Conservation (phyloP, 106 monocot genomes). For the Acorus calamus region DNA sequence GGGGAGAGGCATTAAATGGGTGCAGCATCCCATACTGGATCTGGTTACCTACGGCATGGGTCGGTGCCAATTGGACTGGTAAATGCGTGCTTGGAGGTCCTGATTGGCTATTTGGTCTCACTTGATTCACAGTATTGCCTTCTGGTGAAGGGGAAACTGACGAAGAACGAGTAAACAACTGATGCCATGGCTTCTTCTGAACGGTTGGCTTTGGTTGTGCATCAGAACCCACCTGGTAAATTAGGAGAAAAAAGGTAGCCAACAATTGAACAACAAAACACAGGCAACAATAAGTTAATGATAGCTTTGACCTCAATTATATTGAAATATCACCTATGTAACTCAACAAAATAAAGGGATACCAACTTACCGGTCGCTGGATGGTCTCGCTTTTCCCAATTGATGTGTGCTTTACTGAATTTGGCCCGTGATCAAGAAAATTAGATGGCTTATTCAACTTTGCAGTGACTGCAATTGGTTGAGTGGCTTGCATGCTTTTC, state of each 20-base stretch:
- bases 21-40: slow-evolving; percentile 16
- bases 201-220: slow-evolving; percentile 19
- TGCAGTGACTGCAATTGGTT: too few relatives aligned
- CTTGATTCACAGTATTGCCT: slow-evolving; percentile 6
- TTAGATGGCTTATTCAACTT: too few relatives aligned
- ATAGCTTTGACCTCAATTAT: neutral
- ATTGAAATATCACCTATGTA: neutral
- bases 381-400: neutral
- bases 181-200: slow-evolving; percentile 85
- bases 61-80: slow-evolving; percentile 22
- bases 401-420: too few relatives aligned
- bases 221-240: slow-evolving; percentile 31
- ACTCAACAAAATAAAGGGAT: neutral
- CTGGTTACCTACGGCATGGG: slow-evolving; percentile 22
- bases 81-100: slow-evolving; percentile 15
- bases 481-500: slow-evolving; percentile 10
- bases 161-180: slow-evolving; percentile 63
- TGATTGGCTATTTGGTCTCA: slow-evolving; percentile 13
- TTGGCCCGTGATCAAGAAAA: too few relatives aligned
- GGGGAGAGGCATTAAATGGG: slow-evolving; percentile 15
- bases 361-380: slow-evolving; percentile 49
- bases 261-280: neutral
- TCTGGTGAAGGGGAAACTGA: slow-evolving; percentile 52
- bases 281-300: neutral
- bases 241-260: neutral